phyloP scores from a whole-genome alignment of 495 filamentous ascomycete genomes.

The Penicillium arizonense region DNA sequence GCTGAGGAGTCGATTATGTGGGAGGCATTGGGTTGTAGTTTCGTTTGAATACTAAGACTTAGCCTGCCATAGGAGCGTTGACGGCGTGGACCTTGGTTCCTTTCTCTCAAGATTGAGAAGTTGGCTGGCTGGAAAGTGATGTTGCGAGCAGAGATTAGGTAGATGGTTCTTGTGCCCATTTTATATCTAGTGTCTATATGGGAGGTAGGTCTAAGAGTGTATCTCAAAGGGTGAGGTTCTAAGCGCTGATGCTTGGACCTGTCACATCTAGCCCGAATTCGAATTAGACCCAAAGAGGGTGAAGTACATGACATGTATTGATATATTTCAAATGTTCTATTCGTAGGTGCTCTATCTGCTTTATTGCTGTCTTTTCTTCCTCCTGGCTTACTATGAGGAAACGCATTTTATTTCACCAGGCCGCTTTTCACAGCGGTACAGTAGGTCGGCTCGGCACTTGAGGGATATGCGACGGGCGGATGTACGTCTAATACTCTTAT shows the following conservation, averaged over 20 bases:
- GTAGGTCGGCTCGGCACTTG: no score
- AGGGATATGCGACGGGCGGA: neutral
- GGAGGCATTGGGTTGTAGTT: conserved; percentile 15
- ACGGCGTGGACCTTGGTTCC: conserved; percentile 33
- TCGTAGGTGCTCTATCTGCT: no score
- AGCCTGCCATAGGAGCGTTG: conserved; percentile 33
- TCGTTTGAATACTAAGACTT: conserved; percentile 29
- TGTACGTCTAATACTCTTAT: neutral
- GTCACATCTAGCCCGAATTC: no score
- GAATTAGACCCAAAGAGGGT: no score
- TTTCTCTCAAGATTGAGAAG: conserved; percentile 29
- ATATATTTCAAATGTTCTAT: no score
- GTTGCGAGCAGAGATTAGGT: conserved; percentile 24
- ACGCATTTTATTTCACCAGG: no score
- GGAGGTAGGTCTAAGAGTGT: neutral
- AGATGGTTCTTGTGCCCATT: conserved; percentile 19
- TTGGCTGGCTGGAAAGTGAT: conserved; percentile 26
- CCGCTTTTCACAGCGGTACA: no score
- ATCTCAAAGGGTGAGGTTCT: neutral
- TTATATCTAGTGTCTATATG: neutral
- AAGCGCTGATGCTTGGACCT: no score
- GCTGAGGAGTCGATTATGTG: conserved; percentile 22
- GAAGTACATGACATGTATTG: no score
- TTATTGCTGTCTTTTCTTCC: no score
- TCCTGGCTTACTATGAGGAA: no score